Evolutionary conservation across 306 rosid genomes (phyloP).

Genomic region (Rosa rugosa): DNA sequence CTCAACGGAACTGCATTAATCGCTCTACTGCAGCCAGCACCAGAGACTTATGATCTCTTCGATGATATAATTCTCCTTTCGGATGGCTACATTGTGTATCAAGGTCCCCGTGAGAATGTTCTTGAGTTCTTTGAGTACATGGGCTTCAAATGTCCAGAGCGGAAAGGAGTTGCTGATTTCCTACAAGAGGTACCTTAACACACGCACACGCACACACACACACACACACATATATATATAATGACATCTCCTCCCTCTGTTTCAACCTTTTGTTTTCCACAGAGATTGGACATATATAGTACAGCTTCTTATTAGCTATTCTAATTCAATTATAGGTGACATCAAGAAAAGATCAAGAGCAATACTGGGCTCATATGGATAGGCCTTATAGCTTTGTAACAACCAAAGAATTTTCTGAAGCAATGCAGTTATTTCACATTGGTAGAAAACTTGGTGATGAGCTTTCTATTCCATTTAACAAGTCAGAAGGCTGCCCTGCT

Average conservation of each 20-base stretch:
- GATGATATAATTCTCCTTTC: slow-evolving; percentile 50
- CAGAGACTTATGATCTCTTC: slow-evolving; percentile 46
- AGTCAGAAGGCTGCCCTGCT: slow-evolving; percentile 39
- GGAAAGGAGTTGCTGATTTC: slow-evolving; percentile 54
- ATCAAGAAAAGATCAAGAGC: slow-evolving; percentile 46
- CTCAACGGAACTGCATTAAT: slow-evolving; percentile 45
- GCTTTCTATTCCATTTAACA: slow-evolving; percentile 44
- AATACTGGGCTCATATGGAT: slow-evolving; percentile 41
- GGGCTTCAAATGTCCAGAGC: slow-evolving; percentile 53
- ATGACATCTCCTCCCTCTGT: background rate
- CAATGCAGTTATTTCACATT: slow-evolving; percentile 40
- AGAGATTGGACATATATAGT: background rate
- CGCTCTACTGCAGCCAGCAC: slow-evolving; percentile 57
- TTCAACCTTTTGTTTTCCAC: slow-evolving; percentile 4
- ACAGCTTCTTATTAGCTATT: background rate
- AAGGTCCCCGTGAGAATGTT: slow-evolving; percentile 46
- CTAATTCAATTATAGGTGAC: slow-evolving; percentile 35
- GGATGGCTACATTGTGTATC: slow-evolving; percentile 46
- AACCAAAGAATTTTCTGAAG: slow-evolving; percentile 39
- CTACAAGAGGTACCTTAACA: slow-evolving; percentile 37
- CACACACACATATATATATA: too few species aligned
- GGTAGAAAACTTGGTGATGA: slow-evolving; percentile 40
- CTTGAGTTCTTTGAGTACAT: slow-evolving; percentile 41
- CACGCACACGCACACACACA: too few species aligned
- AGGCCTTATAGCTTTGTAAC: slow-evolving; percentile 28